Evolutionary conservation across 306 rosid genomes (phyloP).

Genomic region (Cicer cuneatum): DNA sequence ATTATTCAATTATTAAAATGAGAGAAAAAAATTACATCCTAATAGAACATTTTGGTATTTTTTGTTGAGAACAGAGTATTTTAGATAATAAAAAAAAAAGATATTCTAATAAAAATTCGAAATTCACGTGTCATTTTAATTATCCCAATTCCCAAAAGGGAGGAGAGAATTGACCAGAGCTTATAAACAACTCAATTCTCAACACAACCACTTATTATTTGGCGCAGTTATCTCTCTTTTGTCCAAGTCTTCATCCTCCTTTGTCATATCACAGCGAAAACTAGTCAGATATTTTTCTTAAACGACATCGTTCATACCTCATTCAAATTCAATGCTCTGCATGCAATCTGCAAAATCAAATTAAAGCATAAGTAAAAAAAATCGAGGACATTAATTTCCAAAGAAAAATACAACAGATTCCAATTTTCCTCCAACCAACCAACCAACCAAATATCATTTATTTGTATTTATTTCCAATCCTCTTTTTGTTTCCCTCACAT

Average conservation of each 20-base stretch:
- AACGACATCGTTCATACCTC: constrained; percentile 4
- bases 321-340: neutral
- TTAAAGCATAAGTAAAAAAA: neutral
- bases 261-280: neutral
- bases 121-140: too few relatives aligned
- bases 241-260: neutral
- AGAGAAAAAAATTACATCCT: too few relatives aligned
- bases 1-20: too few relatives aligned
- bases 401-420: neutral
- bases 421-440: constrained; percentile 4
- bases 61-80: too few relatives aligned
- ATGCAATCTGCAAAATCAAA: neutral
- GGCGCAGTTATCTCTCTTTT: constrained; percentile 8
- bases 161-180: too few relatives aligned
- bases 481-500: neutral
- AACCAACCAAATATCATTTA: constrained; percentile 1
- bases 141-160: too few relatives aligned
- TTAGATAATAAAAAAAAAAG: too few relatives aligned
- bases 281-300: neutral
- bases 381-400: neutral
- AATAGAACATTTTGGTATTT: too few relatives aligned
- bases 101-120: too few relatives aligned
- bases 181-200: too few relatives aligned
- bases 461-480: neutral
- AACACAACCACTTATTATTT: neutral